These are phyloP conservation scores for Carnegiea gigantea DNA, from an alignment of 179 eudicot genomes.

Conservation along the genomic window DNA sequence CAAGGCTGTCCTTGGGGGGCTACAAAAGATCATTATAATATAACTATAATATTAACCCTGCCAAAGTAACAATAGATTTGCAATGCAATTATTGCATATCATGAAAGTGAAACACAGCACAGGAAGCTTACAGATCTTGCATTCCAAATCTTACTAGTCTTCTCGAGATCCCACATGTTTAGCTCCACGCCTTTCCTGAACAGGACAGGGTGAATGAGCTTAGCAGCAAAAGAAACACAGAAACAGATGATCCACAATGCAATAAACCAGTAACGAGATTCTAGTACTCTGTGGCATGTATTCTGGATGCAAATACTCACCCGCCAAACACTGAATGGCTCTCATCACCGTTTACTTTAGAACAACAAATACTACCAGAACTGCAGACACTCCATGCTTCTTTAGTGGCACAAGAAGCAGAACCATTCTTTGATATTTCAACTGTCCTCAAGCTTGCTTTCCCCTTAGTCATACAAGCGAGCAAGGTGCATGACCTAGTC, in stretches of 20 bases:
- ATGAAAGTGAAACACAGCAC: not conserved
- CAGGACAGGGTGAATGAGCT: not conserved
- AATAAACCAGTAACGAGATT: not conserved
- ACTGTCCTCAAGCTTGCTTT: slow-evolving; percentile 55
- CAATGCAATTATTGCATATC: not conserved
- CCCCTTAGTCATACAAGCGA: slow-evolving; percentile 77
- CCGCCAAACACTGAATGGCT: slow-evolving; percentile 85
- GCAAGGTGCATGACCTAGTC: slow-evolving; percentile 70
- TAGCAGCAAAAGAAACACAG: not conserved
- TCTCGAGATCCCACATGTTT: slow-evolving; percentile 42
- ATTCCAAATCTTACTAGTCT: slow-evolving; percentile 35
- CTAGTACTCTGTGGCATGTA: not conserved
- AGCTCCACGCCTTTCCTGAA: slow-evolving; percentile 41
- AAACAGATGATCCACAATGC: slow-evolving; percentile 2
- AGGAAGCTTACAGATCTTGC: slow-evolving; percentile 36
- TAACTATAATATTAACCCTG: not conserved
- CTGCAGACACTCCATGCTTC: slow-evolving; percentile 66
- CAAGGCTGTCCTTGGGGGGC: slow-evolving; percentile 87
- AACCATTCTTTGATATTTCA: slow-evolving; percentile 37
- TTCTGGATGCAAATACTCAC: slow-evolving; percentile 41
- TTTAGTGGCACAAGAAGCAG: slow-evolving; percentile 29
- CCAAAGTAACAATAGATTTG: slow-evolving; percentile 3
- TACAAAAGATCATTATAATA: slow-evolving; percentile 33
- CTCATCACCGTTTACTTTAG: slow-evolving; percentile 67
- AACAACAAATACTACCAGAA: slow-evolving; percentile 64